A percentile compares a stretch with the other conserved stretches of the same genome.
Evolutionary conservation across 2,329 filamentous ascomycete species (phyloP).

Genomic region (Neophaeococcomyces aloes): DNA sequence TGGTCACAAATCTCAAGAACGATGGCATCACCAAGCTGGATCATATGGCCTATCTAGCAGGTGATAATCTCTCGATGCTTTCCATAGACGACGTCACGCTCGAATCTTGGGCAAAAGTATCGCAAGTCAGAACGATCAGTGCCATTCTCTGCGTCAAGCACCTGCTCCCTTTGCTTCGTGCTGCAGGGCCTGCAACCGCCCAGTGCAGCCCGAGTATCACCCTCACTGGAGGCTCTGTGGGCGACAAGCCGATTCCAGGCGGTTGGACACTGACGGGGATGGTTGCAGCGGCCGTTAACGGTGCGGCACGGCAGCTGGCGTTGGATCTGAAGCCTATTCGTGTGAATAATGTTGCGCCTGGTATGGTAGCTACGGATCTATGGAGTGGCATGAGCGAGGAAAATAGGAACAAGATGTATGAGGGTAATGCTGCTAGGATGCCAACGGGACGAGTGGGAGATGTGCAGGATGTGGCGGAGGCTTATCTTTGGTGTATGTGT

Average conservation of each 20-base stretch:
- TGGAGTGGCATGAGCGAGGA: conserved; percentile 25
- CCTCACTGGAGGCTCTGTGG: conserved; percentile 46
- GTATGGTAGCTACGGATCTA: conserved; percentile 41
- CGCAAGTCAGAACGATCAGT: conserved; percentile 42
- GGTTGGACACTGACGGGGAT: conserved; percentile 40
- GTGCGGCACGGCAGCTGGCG: conserved; percentile 47
- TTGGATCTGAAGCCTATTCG: conserved; percentile 53
- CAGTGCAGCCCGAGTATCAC: conserved; percentile 39
- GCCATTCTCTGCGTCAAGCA: conserved; percentile 45
- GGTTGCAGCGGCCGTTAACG: conserved; percentile 42
- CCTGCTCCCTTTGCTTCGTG: conserved; percentile 31
- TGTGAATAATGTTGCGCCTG: conserved; percentile 53
- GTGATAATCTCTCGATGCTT: conserved; percentile 34
- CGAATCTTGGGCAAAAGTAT: conserved; percentile 32
- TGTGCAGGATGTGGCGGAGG: conserved; percentile 37
- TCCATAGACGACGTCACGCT: conserved; percentile 35
- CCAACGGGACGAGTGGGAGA: conserved; percentile 28
- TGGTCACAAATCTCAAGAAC: conserved; percentile 23
- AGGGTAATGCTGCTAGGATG: conserved; percentile 15
- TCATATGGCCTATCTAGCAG: conserved; percentile 50
- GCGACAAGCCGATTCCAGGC: conserved; percentile 41
- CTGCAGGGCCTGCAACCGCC: conserved; percentile 19
- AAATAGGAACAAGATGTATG: conserved; percentile 19
- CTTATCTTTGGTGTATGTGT: conserved; percentile 39
- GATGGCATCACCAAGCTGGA: conserved; percentile 35